Evolutionary conservation across 768 basidiomycete species (phyloP), one percentile per base, ranked within the genome.

Genomic region (Hirschioporus abietinus): DNA sequence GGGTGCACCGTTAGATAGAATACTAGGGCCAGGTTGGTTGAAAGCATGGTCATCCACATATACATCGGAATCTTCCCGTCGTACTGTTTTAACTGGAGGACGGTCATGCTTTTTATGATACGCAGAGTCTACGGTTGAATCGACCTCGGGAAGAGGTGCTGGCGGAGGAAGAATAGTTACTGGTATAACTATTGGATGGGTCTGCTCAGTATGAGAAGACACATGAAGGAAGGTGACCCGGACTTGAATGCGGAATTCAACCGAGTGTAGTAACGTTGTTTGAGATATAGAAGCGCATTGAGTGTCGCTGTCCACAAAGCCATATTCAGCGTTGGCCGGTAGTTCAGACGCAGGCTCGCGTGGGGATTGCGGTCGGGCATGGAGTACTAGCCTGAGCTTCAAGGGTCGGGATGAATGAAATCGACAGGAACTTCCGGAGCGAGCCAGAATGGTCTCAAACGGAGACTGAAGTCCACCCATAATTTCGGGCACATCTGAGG

Each of bases 341-440:
- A 84, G 77, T 69, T 84, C 78, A 26, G 81, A 70, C 18, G 86
- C 82, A n/a, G 87, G 83, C 34, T 79, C 74, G 63, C 80, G 76
- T 23, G 83, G 79, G 4, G 81, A 79, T 23, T 83, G 78, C 64
- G 86, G 88, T 18, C 25, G 24, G 10, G 60, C 72, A 71, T 93
- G 93, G 18, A 98, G 80, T 30, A 96, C 79, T 67, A 98, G 91
- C 3, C 94, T 87, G 52, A 93, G 81, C 69, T 84, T 90, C 67
- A 95, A 84, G 3, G 90, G 83, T 17, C 84, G 84, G 60, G 85
- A 82, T 0, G 88, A 85, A 70, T 97, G 95, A 74, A 97, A 95
- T 60, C 94, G 88, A 75, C 94, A 95, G 23, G 93, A 90, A 58
- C 95, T 95, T 60, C 96, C 96, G 17, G 95, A 95, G 7, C 90